Evolutionary conservation across 179 eudicot species (phyloP).

Genomic region (Silene vulgaris): DNA sequence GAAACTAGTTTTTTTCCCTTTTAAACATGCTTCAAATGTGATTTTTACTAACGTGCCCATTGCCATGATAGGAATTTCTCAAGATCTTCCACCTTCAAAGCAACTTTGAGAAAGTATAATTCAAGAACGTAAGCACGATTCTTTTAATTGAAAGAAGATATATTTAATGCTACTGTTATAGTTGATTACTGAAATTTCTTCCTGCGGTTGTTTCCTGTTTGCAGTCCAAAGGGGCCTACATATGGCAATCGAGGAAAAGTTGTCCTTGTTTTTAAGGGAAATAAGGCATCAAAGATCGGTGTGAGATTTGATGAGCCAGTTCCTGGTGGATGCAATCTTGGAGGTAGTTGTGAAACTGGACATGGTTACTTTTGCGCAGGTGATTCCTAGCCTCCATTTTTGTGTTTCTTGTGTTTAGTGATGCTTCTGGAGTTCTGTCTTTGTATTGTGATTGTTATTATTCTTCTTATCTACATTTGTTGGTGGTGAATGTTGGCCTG

Average conservation of each 20-base stretch:
- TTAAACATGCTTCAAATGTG: not conserved
- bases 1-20: too few relatives aligned
- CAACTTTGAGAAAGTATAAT: not conserved
- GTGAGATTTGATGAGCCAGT: conserved; percentile 81
- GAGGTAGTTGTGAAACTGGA: conserved; percentile 77
- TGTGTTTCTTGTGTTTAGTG: not conserved
- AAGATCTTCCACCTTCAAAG: conserved; percentile 16
- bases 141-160: not conserved
- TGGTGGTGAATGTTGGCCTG: conserved; percentile 14
- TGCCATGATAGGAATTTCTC: not conserved
- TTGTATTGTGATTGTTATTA: not conserved
- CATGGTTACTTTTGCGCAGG: conserved; percentile 95
- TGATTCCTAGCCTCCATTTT: conserved; percentile 24
- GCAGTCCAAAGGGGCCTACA: conserved; percentile 64
- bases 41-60: conserved; percentile 9
- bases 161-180: not conserved
- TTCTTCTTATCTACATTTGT: not conserved
- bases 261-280: conserved; percentile 75
- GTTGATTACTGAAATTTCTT: not conserved
- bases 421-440: not conserved
- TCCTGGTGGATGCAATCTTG: conserved; percentile 82
- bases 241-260: conserved; percentile 80
- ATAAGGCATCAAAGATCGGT: conserved; percentile 75
- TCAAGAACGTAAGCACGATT: conserved; percentile 16
- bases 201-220: not conserved